phyloP scores from a whole-genome alignment of 768 basidiomycete species.

The Crassisporium funariophilum region DNA sequence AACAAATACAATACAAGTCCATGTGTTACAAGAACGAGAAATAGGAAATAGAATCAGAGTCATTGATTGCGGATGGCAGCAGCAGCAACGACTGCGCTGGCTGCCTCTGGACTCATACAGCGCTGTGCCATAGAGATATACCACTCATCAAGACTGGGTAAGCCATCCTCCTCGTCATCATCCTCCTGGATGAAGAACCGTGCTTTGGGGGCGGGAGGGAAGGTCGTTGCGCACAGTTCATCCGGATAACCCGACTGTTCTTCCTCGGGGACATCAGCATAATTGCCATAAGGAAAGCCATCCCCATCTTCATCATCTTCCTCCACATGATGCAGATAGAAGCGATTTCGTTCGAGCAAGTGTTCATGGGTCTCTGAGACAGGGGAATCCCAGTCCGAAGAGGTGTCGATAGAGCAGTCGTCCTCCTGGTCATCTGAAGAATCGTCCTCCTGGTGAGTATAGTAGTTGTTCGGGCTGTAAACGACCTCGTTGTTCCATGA shows the following conservation, averaged over 20 bases:
- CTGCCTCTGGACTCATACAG: constrained; percentile 6
- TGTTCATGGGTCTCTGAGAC: background rate
- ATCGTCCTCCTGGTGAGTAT: too few species aligned
- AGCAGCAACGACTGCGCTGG: background rate
- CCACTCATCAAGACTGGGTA: constrained; percentile 46
- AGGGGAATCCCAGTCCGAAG: background rate
- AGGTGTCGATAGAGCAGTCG: constrained; percentile 30
- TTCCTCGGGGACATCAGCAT: too few species aligned
- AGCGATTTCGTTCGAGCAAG: too few species aligned
- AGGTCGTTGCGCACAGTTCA: constrained; percentile 1
- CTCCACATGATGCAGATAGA: too few species aligned
- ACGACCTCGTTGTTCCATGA: too few species aligned
- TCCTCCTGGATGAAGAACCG: constrained; percentile 24
- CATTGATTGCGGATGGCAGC: background rate
- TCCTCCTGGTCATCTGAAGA: too few species aligned
- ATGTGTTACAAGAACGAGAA: background rate
- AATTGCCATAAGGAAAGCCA: too few species aligned
- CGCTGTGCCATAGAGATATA: constrained; percentile 30
- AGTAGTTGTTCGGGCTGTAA: too few species aligned
- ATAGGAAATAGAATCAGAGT: background rate
- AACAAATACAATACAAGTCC: too few species aligned
- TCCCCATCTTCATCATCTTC: too few species aligned
- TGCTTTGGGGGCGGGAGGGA: constrained; percentile 11
- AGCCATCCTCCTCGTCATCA: constrained; percentile 41
- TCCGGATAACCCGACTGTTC: too few species aligned